phyloP scores from a whole-genome alignment of 352 stramenopile species.

The Globisporangium recalcitrans region DNA sequence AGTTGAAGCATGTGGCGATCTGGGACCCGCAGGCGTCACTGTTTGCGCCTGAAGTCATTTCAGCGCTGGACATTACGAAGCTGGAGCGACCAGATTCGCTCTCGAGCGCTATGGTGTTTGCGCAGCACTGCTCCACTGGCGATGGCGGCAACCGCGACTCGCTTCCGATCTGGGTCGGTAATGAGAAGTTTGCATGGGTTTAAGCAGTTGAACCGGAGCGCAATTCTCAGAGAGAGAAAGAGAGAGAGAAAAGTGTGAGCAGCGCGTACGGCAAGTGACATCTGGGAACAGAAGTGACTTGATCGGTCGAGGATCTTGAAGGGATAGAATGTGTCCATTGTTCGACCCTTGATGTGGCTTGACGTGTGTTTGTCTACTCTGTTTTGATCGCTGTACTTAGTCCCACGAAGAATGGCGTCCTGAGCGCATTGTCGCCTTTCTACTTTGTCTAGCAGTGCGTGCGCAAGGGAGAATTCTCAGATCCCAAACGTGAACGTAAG shows the following conservation, averaged over 20 bases:
- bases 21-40: conserved; percentile 36
- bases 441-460: neutral
- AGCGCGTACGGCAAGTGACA: neutral
- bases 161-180: conserved; percentile 33
- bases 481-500: neutral
- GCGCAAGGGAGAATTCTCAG: neutral
- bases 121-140: conserved; percentile 11
- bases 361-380: neutral
- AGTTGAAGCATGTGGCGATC: conserved; percentile 34
- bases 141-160: neutral
- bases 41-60: conserved; percentile 16
- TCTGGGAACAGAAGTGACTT: neutral
- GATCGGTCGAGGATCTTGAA: neutral
- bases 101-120: conserved; percentile 54
- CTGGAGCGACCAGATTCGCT: conserved; percentile 43
- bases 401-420: neutral
- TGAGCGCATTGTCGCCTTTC: neutral
- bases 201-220: conserved; percentile 2
- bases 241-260: neutral
- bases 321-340: neutral
- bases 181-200: conserved; percentile 58
- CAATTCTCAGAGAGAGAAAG: neutral
- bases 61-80: conserved; percentile 28
- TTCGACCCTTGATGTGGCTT: neutral
- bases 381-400: neutral